phyloP scores from a whole-genome alignment of 257 asterid species.

The Capsicum baccatum region DNA sequence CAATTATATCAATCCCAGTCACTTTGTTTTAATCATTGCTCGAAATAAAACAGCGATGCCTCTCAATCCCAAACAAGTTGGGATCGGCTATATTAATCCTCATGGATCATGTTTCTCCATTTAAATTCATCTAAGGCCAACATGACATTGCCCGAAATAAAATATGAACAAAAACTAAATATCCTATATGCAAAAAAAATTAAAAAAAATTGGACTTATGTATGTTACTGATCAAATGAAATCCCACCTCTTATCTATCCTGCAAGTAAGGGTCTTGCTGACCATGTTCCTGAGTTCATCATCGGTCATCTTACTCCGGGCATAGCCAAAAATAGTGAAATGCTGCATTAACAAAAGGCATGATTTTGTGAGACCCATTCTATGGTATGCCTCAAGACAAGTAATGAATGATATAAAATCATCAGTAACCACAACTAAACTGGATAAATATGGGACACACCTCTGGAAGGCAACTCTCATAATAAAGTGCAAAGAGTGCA shows the following conservation, averaged over 20 bases:
- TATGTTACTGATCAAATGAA: slow-evolving; percentile 16
- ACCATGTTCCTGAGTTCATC: slow-evolving; percentile 84
- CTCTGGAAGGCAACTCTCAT: slow-evolving; percentile 95
- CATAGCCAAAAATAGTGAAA: slow-evolving; percentile 88
- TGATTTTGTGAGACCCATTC: background rate
- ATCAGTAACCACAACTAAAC: background rate
- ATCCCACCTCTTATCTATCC: slow-evolving; percentile 86
- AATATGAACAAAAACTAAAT: background rate
- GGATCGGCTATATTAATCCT: background rate
- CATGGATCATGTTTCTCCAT: background rate
- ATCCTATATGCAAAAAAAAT: background rate
- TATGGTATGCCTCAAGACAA: background rate
- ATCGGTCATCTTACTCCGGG: slow-evolving; percentile 99
- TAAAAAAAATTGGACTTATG: background rate
- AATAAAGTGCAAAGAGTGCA: slow-evolving; percentile 95
- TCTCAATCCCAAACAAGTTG: background rate
- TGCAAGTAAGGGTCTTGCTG: slow-evolving; percentile 92
- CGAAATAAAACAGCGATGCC: background rate
- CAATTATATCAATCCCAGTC: background rate
- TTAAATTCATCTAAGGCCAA: background rate
- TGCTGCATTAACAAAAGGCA: slow-evolving; percentile 54
- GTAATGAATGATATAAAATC: background rate
- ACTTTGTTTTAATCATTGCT: background rate
- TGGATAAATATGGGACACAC: slow-evolving; percentile 44
- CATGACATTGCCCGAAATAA: background rate